Evolutionary conservation across 768 basidiomycete species (phyloP).

Genomic region (Lactifluus rugatus): DNA sequence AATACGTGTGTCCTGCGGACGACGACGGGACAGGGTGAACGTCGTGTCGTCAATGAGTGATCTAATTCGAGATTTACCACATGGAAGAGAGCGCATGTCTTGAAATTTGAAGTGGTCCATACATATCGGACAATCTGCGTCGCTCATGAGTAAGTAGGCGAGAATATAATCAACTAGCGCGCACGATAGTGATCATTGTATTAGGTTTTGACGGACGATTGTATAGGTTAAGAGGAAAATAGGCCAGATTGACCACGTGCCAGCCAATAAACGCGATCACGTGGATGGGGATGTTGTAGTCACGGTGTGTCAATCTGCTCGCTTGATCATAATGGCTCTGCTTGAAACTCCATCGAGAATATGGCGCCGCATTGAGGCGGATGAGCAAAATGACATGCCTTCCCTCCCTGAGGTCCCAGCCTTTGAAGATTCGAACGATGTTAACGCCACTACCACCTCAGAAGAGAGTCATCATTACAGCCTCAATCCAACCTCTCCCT

Average conservation of each 20-base stretch:
- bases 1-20: slow-evolving; percentile 8
- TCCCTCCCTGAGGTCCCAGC: slow-evolving; percentile 69
- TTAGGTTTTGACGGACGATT: too few relatives aligned
- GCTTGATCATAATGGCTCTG: slow-evolving; percentile 15
- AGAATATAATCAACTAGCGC: too few relatives aligned
- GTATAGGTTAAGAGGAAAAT: too few relatives aligned
- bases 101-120: slow-evolving; percentile 3
- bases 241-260: too few relatives aligned
- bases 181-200: too few relatives aligned
- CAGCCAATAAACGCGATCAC: slow-evolving; percentile 11
- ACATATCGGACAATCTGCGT: slow-evolving; percentile 10
- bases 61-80: neutral
- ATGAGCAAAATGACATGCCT: slow-evolving; percentile 69
- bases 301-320: neutral
- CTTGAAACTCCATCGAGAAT: slow-evolving; percentile 76
- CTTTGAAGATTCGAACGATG: slow-evolving; percentile 53
- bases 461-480: slow-evolving; percentile 32
- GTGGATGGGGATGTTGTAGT: too few relatives aligned
- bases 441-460: slow-evolving; percentile 29
- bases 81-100: slow-evolving; percentile 7
- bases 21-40: neutral
- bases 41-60: neutral
- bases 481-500: slow-evolving; percentile 37
- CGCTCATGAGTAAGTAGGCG: neutral
- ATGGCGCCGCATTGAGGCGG: slow-evolving; percentile 71